These are phyloP conservation scores for Ganoderma resinaceum DNA, from an alignment of 1,284 basidiomycete species.

Conservation along the genomic window DNA sequence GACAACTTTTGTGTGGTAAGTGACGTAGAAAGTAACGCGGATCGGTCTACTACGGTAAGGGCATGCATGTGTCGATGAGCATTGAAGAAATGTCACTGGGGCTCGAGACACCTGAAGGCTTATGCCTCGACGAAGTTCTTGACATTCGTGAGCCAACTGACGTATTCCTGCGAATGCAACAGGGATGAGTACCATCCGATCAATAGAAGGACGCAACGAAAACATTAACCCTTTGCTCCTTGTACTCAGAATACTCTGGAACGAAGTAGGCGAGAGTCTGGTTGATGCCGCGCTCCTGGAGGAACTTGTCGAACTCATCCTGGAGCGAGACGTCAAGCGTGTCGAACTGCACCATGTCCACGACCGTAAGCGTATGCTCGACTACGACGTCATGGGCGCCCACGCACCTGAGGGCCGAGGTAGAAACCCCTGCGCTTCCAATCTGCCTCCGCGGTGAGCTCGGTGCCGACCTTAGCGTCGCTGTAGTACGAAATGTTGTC, in stretches of 20 bases:
- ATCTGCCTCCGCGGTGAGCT: conserved; percentile 88
- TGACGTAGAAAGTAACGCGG: not conserved
- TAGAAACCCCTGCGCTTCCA: conserved; percentile 93
- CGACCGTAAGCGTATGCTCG: conserved; percentile 12
- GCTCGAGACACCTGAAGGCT: not conserved
- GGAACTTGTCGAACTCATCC: conserved; percentile 84
- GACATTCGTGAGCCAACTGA: conserved; percentile 87
- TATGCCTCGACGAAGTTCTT: conserved; percentile 79
- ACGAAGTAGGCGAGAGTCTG: conserved; percentile 84
- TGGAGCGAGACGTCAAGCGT: conserved; percentile 90
- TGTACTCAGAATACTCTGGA: conserved; percentile 85
- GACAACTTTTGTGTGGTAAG: conserved; percentile 22
- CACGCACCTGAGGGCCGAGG: conserved; percentile 84
- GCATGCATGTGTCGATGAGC: not conserved
- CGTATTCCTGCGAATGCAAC: conserved; percentile 76
- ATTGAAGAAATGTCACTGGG: not conserved
- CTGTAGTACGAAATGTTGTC: conserved; percentile 92
- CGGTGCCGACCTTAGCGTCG: conserved; percentile 76
- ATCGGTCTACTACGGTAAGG: conserved; percentile 15
- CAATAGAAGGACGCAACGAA: conserved; percentile 11
- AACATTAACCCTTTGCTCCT: conserved; percentile 83
- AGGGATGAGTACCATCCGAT: conserved; percentile 7
- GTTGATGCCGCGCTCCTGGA: conserved; percentile 89
- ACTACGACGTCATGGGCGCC: conserved; percentile 11
- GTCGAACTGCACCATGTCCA: conserved; percentile 67